A percentile compares a stretch with the other conserved stretches of the same genome.
These are phyloP conservation scores for Annulohypoxylon stygium DNA, from an alignment of 495 filamentous ascomycete genomes.

Conservation along the genomic window DNA sequence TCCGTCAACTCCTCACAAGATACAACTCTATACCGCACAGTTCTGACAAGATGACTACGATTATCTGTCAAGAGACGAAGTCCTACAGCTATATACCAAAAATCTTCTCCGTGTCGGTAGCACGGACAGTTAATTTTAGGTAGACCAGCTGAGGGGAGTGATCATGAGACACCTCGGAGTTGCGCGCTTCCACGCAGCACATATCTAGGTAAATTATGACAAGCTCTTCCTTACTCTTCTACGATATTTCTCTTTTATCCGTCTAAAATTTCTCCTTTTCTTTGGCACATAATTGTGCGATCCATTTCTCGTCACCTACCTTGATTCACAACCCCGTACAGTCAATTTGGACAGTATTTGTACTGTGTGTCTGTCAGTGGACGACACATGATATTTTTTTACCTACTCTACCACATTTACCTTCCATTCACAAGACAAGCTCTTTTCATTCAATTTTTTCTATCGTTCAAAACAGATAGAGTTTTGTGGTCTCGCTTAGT, in stretches of 20 bases:
- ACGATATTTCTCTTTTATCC: not conserved
- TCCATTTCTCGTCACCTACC: not conserved
- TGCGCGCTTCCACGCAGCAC: conserved; percentile 1
- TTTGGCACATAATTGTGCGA: not conserved
- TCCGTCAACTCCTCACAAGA: conserved; percentile 1
- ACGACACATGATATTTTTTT: not conserved
- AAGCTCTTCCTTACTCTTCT: not conserved
- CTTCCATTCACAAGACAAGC: not conserved
- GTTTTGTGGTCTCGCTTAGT: not conserved
- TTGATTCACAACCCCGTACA: conserved; percentile 13
- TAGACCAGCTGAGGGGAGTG: not conserved
- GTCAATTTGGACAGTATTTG: conserved; percentile 11
- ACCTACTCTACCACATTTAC: not conserved
- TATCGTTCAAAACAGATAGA: conserved; percentile 1
- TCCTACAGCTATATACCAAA: not conserved
- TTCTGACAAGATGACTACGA: not conserved
- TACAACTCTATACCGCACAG: conserved; percentile 24
- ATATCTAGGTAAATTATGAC: conserved; percentile 3
- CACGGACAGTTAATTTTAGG: not conserved
- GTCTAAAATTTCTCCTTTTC: not conserved
- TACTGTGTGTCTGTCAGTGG: conserved; percentile 15
- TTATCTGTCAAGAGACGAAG: not conserved
- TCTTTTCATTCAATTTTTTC: not conserved
- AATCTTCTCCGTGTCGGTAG: not conserved
- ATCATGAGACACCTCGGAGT: conserved; percentile 11